Evolutionary conservation across 345 rosid species (phyloP).

Genomic region (Erucastrum elatum): DNA sequence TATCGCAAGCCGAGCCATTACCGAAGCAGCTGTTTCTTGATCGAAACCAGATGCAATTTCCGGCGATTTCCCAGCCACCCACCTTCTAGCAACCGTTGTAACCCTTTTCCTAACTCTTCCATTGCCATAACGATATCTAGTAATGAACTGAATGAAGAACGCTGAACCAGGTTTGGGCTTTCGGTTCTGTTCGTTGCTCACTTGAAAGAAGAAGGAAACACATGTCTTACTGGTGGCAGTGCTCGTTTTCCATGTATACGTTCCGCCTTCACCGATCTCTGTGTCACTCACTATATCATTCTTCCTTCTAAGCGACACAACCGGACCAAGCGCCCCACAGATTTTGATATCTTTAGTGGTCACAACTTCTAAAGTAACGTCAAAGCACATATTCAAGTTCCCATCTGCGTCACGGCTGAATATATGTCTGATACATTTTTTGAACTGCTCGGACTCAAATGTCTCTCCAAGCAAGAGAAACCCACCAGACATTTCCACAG

Average conservation of each 20-base stretch:
- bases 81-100: constrained; percentile 92
- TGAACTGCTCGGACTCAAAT: constrained; percentile 74
- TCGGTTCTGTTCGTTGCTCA: constrained; percentile 54
- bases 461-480: constrained; percentile 86
- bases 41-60: constrained; percentile 84
- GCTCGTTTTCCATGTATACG: constrained; percentile 80
- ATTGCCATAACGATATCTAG: constrained; percentile 72
- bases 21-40: constrained; percentile 96
- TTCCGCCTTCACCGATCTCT: constrained; percentile 79
- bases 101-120: constrained; percentile 71
- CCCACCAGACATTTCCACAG: constrained; percentile 88
- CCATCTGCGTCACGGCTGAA: constrained; percentile 70
- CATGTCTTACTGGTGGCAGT: constrained; percentile 72
- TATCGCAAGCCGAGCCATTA: constrained; percentile 92
- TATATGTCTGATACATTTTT: constrained; percentile 72
- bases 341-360: constrained; percentile 78
- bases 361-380: constrained; percentile 84
- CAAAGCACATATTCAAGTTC: constrained; percentile 74
- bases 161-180: constrained; percentile 79
- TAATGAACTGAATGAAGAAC: constrained; percentile 82
- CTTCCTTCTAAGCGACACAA: constrained; percentile 65
- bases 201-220: constrained; percentile 82
- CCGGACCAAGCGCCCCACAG: constrained; percentile 93
- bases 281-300: constrained; percentile 71
- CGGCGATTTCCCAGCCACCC: constrained; percentile 75